Evolutionary conservation across 2,329 filamentous ascomycete genomes (phyloP).

Genomic region (Colletotrichum endophyticum): DNA sequence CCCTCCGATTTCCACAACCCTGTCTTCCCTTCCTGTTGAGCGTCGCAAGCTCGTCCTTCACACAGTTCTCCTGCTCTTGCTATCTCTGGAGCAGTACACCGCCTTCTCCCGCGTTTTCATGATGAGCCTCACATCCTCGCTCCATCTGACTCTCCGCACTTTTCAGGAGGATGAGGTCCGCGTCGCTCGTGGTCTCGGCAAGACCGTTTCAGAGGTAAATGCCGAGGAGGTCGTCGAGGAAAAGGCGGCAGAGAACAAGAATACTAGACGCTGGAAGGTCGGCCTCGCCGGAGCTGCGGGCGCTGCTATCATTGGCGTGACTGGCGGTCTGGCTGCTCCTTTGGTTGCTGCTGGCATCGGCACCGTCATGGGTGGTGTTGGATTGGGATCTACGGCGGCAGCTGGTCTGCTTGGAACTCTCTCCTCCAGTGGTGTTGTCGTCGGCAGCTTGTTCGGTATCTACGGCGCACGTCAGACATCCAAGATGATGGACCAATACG

Average conservation of each 20-base stretch:
- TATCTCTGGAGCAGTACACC: slow-evolving; percentile 80
- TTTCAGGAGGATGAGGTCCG: slow-evolving; percentile 76
- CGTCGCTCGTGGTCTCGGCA: slow-evolving; percentile 75
- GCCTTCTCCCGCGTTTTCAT: slow-evolving; percentile 76
- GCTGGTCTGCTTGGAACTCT: slow-evolving; percentile 81
- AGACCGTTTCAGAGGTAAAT: slow-evolving; percentile 64
- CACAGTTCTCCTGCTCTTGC: slow-evolving; percentile 71
- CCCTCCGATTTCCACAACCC: slow-evolving; percentile 62
- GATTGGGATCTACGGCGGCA: slow-evolving; percentile 74
- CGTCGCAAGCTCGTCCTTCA: slow-evolving; percentile 74
- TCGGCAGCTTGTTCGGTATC: slow-evolving; percentile 90
- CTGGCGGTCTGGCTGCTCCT: slow-evolving; percentile 77
- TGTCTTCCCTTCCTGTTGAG: slow-evolving; percentile 64
- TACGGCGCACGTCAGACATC: slow-evolving; percentile 84
- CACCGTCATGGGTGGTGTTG: slow-evolving; percentile 76
- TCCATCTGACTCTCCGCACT: slow-evolving; percentile 69
- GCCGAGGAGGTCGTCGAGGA: slow-evolving; percentile 32
- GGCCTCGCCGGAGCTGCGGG: slow-evolving; percentile 53
- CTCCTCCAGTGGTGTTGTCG: slow-evolving; percentile 78
- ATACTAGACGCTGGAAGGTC: slow-evolving; percentile 74
- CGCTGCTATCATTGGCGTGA: slow-evolving; percentile 72
- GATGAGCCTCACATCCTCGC: slow-evolving; percentile 70
- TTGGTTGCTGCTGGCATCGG: slow-evolving; percentile 82
- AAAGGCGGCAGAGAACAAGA: slow-evolving; percentile 65
- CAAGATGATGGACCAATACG: slow-evolving; percentile 88